Percentiles rank a stretch among this genome's conserved stretches.
These are phyloP conservation scores for Zalaria obscura DNA, from an alignment of 2,329 filamentous ascomycete species.

Conservation along the genomic window DNA sequence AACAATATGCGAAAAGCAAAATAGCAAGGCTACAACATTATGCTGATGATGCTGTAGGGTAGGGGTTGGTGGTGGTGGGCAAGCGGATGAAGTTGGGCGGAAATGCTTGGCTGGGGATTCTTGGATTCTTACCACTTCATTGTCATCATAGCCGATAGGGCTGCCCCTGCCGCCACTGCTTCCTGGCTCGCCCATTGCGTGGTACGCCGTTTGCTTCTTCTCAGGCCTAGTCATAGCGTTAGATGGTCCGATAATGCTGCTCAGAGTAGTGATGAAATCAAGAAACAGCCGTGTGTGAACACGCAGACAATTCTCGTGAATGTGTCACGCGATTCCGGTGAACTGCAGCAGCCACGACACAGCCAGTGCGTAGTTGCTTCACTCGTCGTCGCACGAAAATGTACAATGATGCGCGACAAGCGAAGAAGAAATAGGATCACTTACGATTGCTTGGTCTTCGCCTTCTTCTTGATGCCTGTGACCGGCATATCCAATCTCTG, in stretches of 20 bases:
- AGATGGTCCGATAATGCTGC: too few relatives aligned
- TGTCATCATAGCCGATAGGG: slow-evolving; percentile 45
- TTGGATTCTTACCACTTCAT: slow-evolving; percentile 41
- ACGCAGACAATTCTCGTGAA: too few relatives aligned
- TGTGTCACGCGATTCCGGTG: too few relatives aligned
- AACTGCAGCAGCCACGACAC: too few relatives aligned
- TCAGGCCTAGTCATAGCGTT: slow-evolving; percentile 42
- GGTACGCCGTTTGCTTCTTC: slow-evolving; percentile 59
- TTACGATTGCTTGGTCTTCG: slow-evolving; percentile 25
- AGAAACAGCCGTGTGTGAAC: too few relatives aligned
- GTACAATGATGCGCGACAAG: slow-evolving; percentile 1
- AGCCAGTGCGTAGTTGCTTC: too few relatives aligned
- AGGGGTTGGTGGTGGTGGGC: slow-evolving; percentile 26
- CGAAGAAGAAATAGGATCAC: slow-evolving; percentile 9
- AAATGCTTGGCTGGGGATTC: slow-evolving; percentile 12
- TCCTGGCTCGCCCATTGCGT: slow-evolving; percentile 50
- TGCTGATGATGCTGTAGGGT: slow-evolving; percentile 3
- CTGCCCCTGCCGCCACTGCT: slow-evolving; percentile 49
- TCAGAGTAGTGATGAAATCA: too few relatives aligned
- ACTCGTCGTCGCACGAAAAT: too few relatives aligned
- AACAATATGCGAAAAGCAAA: slow-evolving; percentile 5
- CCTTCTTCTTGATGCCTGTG: slow-evolving; percentile 15
- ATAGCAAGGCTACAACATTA: too few relatives aligned
- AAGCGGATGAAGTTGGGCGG: slow-evolving; percentile 13
- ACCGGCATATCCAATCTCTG: slow-evolving; percentile 9